Evolutionary conservation across 192 early-diverging fungal genomes (phyloP).

Genomic region (Hyaloraphidium curvatum): DNA sequence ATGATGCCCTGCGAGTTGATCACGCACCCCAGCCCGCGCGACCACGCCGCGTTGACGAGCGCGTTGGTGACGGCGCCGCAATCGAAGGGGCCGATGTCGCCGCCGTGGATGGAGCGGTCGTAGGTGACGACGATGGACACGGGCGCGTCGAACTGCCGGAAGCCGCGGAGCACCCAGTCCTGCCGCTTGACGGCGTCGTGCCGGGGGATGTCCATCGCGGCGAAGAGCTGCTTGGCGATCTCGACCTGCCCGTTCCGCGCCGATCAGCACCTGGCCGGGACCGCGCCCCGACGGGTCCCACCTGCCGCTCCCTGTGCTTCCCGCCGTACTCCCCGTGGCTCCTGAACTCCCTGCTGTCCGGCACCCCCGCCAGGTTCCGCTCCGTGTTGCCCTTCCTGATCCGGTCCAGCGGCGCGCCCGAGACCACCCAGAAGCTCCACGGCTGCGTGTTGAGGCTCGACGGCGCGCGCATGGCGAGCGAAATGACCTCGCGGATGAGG

Average conservation of each 20-base stretch:
- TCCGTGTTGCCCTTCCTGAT: background rate
- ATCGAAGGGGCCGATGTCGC: conserved; percentile 2
- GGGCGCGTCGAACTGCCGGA: conserved; percentile 3
- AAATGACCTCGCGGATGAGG: background rate
- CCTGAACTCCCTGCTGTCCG: background rate
- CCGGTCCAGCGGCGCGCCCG: background rate
- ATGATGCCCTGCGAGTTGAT: conserved; percentile 4
- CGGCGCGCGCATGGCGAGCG: background rate
- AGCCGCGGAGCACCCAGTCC: conserved; percentile 2
- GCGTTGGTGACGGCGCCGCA: background rate
- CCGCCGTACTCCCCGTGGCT: background rate
- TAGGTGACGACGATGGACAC: conserved; percentile 1
- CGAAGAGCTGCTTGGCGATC: conserved; percentile 3
- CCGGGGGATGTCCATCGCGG: conserved; percentile 1
- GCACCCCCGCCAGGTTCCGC: conserved; percentile 1
- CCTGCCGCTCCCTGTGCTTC: background rate
- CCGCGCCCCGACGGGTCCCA: too few relatives aligned
- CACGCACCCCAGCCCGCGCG: conserved; percentile 1
- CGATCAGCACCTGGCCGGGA: too few relatives aligned
- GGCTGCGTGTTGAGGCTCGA: background rate
- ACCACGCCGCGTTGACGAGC: conserved; percentile 2
- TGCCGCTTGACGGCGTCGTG: background rate
- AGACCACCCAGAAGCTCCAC: background rate
- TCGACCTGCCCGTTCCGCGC: too few relatives aligned
- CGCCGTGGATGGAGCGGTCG: background rate